Base-by-base conservation (phyloP, 129 eudicot genomes). In the Flaveria bidentis region DNA sequence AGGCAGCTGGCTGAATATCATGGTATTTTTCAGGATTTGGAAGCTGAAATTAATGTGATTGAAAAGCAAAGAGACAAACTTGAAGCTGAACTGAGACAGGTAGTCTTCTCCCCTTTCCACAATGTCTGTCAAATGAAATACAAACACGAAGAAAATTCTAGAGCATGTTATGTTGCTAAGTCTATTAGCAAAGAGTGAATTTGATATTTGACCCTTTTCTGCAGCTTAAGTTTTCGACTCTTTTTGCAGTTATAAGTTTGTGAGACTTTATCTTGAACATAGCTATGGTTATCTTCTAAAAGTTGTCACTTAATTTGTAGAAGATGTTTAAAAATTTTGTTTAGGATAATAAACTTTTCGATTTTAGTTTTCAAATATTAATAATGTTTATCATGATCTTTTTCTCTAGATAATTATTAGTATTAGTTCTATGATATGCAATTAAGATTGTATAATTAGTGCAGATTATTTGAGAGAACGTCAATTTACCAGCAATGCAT, bases 71-170 rank as follows among this genome's bases (percentile, higher is more conserved):
- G 84, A 78, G 83, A 77, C 25, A 82, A 92, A 62, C 88, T 92
- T 77, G 96, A 89, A 86, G 88, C 74, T 15, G 88, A 89, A 79
- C 78, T 91, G 76, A 84, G 67, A 69, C 84, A 85, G 97, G 97
- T 91, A 30, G 81, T 52, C 61, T 71, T 42, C 50, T 63, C 57
- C 67, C 75, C 51, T 44, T 72, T 63, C 65, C 69, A 78, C 61
- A 69, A 60, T 7, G 16, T 58, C 20, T 61, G 18, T 71, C 70
- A 20, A 20, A 70, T 70, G 55, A 47, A 58, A 78, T 70, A 58
- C 26, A 71, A 25, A 42, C 63, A 44, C 16, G 23, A 56, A 55
- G 77, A 63, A 63, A 61, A 28, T 28, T 6, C 1, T 63, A 30
- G 45, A 30, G 42, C 67, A 61, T 30, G 16, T 61, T 61, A 61